A percentile compares a stretch with the other conserved stretches of the same genome.
phyloP scores from a whole-genome alignment of 2,329 filamentous ascomycete species.

The Drechslerella dactyloides region DNA sequence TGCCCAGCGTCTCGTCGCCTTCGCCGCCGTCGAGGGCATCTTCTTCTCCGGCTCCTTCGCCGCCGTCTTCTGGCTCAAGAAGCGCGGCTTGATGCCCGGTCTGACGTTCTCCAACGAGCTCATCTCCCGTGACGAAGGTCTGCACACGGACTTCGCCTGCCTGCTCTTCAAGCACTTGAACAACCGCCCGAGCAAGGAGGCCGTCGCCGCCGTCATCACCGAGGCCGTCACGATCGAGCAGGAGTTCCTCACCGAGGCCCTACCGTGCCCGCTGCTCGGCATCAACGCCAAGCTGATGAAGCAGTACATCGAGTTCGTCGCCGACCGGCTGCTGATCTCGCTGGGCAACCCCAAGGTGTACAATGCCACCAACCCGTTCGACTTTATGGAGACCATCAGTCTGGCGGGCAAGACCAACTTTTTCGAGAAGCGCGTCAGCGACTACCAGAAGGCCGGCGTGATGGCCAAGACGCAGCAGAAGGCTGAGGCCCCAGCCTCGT shows the following conservation, averaged over 20 bases:
- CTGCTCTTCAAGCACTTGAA: conserved; percentile 97
- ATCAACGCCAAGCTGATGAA: conserved; percentile 99
- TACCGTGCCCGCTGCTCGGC: conserved; percentile 89
- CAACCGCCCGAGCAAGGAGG: conserved; percentile 80
- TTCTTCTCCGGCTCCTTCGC: conserved; percentile 99
- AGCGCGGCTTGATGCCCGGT: conserved; percentile 98
- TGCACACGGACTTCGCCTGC: conserved; percentile 99
- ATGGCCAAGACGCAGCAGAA: conserved; percentile 90
- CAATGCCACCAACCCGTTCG: conserved; percentile 92
- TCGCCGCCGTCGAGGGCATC: conserved; percentile 97
- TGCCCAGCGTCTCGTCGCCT: conserved; percentile 91
- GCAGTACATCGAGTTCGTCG: conserved; percentile 99
- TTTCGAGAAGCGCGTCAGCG: conserved; percentile 99
- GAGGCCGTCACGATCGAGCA: conserved; percentile 95
- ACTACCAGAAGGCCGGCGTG: conserved; percentile 99
- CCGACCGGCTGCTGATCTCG: conserved; percentile 88
- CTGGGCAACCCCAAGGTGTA: conserved; percentile 95
- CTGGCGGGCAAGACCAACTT: conserved; percentile 99
- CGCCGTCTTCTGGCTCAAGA: conserved; percentile 99
- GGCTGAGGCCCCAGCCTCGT: conserved; percentile 59
- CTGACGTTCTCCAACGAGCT: conserved; percentile 99
- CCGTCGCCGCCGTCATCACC: conserved; percentile 85
- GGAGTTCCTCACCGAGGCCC: conserved; percentile 95
- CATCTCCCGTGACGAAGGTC: conserved; percentile 98
- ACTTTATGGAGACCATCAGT: conserved; percentile 99